Conservation (phyloP, 345 rosid genomes). For the Cardamine resedifolia region DNA sequence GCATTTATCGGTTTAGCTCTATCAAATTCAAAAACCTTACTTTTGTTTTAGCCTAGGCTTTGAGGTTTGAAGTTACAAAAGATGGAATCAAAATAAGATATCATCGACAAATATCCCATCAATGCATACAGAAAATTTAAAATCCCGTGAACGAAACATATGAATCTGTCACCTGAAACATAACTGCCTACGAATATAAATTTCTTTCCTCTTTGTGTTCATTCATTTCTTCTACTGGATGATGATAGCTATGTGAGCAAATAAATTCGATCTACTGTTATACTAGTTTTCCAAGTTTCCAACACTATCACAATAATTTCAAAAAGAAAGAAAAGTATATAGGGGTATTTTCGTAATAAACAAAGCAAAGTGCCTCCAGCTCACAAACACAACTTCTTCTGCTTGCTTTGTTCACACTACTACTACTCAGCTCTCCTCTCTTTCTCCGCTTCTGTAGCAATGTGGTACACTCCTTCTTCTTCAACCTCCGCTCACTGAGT, state of each 20-base stretch:
- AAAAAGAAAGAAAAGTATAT: not conserved
- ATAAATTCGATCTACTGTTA: not conserved
- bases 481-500: conserved; percentile 32
- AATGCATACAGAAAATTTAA: not conserved
- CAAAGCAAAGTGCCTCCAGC: no score
- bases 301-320: not conserved
- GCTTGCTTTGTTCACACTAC: conserved; percentile 28
- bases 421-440: conserved; percentile 13
- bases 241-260: not conserved
- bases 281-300: no score
- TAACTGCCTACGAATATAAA: conserved; percentile 13
- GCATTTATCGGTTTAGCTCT: not conserved
- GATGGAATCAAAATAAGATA: not conserved
- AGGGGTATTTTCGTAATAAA: conserved; percentile 3
- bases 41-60: not conserved
- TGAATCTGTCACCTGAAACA: conserved; percentile 30
- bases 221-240: not conserved
- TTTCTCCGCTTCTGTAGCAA: conserved; percentile 25
- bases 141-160: conserved; percentile 20
- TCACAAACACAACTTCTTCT: conserved; percentile 29
- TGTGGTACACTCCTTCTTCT: conserved; percentile 30
- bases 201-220: not conserved
- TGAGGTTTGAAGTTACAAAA: not conserved
- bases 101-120: conserved; percentile 3
- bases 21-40: not conserved